A percentile compares a stretch with the other conserved stretches of the same genome.
These are phyloP conservation scores for Pythium phragmiticola DNA, from an alignment of 352 stramenopile species.

Conservation along the genomic window DNA sequence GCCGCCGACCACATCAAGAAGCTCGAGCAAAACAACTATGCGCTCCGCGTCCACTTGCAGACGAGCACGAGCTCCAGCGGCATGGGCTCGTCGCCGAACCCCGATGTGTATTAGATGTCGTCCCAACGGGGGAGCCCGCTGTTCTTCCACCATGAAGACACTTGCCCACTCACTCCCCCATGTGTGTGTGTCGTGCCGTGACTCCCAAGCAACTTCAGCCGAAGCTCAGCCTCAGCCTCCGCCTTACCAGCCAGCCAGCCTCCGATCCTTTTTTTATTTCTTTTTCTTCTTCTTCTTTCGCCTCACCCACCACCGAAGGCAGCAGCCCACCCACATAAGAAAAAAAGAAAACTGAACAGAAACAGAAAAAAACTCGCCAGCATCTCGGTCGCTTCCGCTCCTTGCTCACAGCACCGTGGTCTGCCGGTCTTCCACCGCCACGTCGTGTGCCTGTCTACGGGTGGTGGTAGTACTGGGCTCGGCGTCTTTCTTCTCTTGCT, in stretches of 20 bases:
- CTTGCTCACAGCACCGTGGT: conserved; percentile 14
- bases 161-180: neutral
- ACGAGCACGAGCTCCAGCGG: conserved; percentile 55
- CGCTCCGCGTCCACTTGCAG: conserved; percentile 81
- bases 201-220: no score
- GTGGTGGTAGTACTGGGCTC: neutral
- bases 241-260: no score
- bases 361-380: neutral
- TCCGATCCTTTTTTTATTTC: no score
- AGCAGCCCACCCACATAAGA: neutral
- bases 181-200: conserved; percentile 11
- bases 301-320: no score
- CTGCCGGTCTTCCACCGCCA: conserved; percentile 1
- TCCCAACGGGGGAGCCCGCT: neutral
- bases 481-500: neutral
- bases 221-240: no score
- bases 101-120: conserved; percentile 64
- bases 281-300: no score
- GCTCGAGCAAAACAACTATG: conserved; percentile 87
- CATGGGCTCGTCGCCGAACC: conserved; percentile 35
- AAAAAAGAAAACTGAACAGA: conserved; percentile 2
- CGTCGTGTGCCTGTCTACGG: neutral
- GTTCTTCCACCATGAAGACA: neutral
- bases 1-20: conserved; percentile 85
- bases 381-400: neutral